Conservation (phyloP, 2,329 filamentous ascomycete species). For the Fusarium ramigenum region DNA sequence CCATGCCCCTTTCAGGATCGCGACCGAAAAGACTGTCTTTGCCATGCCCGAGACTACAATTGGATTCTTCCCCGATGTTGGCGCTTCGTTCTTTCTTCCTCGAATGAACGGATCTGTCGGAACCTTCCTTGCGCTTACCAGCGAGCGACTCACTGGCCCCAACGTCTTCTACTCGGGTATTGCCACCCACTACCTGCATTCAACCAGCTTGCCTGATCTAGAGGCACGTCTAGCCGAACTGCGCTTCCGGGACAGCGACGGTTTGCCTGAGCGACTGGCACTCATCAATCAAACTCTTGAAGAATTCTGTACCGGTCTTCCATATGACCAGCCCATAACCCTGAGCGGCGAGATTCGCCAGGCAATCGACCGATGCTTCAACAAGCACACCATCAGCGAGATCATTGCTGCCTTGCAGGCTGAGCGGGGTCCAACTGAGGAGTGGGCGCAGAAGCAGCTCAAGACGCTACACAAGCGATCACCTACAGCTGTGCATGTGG, state of each 20-base stretch:
- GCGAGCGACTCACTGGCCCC: constrained; percentile 80
- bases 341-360: constrained; percentile 76
- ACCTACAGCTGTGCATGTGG: constrained; percentile 86
- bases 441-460: constrained; percentile 84
- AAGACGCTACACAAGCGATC: constrained; percentile 80
- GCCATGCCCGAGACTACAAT: constrained; percentile 99
- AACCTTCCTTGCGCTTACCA: constrained; percentile 93
- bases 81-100: constrained; percentile 94
- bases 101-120: constrained; percentile 87
- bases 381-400: constrained; percentile 70
- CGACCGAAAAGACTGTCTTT: constrained; percentile 93
- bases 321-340: constrained; percentile 74
- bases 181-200: constrained; percentile 96
- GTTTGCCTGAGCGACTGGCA: constrained; percentile 68
- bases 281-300: constrained; percentile 89
- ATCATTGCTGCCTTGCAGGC: constrained; percentile 75
- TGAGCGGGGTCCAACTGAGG: constrained; percentile 60
- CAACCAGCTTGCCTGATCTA: constrained; percentile 81
- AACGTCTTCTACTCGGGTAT: constrained; percentile 91
- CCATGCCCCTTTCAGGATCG: constrained; percentile 95
- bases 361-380: constrained; percentile 87
- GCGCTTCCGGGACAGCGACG: constrained; percentile 81
- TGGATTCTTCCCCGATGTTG: constrained; percentile 98
- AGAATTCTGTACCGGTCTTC: constrained; percentile 88
- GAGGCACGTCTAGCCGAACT: constrained; percentile 90